Percentiles rank a stretch among this genome's conserved stretches.
phyloP scores from a whole-genome alignment of 2,329 filamentous ascomycete genomes.

The Ceratocystis harringtonii region DNA sequence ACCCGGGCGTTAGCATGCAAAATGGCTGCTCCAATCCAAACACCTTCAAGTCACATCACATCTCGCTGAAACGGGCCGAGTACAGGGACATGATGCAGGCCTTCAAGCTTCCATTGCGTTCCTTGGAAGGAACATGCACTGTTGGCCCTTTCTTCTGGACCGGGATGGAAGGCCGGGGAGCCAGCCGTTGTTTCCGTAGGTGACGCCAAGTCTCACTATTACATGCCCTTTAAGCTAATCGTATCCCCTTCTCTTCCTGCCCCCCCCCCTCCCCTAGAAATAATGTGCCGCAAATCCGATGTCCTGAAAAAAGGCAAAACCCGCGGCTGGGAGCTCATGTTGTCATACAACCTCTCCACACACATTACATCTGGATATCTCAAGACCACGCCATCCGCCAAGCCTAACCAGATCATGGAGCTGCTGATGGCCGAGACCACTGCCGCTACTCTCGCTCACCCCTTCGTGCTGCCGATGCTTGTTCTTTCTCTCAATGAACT shows the following conservation, averaged over 20 bases:
- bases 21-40: conserved; percentile 40
- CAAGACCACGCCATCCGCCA: conserved; percentile 43
- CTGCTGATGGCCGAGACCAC: conserved; percentile 32
- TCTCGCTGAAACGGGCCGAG: conserved; percentile 35
- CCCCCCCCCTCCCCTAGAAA: conserved; percentile 30
- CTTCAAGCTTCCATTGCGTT: conserved; percentile 39
- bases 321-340: conserved; percentile 49
- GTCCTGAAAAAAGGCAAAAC: conserved; percentile 49
- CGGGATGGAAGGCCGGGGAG: conserved; percentile 40
- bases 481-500: conserved; percentile 45
- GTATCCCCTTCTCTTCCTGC: not conserved
- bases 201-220: conserved; percentile 4
- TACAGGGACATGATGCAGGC: conserved; percentile 43
- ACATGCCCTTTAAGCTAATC: not conserved
- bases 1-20: conserved; percentile 32
- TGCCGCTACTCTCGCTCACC: conserved; percentile 35
- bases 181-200: conserved; percentile 42
- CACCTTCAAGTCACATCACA: conserved; percentile 40
- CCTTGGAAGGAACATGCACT: conserved; percentile 42
- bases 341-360: conserved; percentile 41
- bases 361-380: conserved; percentile 44
- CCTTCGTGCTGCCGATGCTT: conserved; percentile 43
- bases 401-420: conserved; percentile 29
- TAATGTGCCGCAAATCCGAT: conserved; percentile 51
- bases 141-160: conserved; percentile 52